A percentile compares a stretch with the other conserved stretches of the same genome.
phyloP scores from a whole-genome alignment of 179 eudicot species.

The Corrigiola litoralis region DNA sequence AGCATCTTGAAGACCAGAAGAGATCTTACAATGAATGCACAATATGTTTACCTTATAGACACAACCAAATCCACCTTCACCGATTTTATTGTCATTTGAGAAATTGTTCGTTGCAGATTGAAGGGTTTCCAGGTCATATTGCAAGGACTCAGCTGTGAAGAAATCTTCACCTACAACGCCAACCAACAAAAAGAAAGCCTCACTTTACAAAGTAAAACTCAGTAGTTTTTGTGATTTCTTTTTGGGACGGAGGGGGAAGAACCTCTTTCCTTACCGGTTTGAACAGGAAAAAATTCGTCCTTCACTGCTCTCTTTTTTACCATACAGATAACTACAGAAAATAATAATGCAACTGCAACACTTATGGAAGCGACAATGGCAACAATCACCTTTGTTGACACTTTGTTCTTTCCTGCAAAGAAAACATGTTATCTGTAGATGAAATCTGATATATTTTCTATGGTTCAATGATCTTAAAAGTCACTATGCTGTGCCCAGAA shows the following conservation, averaged over 20 bases:
- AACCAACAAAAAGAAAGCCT: neutral
- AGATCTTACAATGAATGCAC: too few relatives aligned
- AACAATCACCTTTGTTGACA: constrained; percentile 4
- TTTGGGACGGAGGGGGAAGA: neutral
- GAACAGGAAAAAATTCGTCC: too few relatives aligned
- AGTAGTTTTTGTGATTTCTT: neutral
- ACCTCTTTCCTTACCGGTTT: neutral
- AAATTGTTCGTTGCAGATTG: constrained; percentile 26
- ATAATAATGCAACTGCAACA: neutral
- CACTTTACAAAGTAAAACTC: too few relatives aligned
- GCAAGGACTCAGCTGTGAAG: constrained; percentile 15
- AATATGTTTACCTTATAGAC: constrained; percentile 26
- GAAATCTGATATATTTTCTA: too few relatives aligned
- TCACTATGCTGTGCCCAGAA: too few relatives aligned
- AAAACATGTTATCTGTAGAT: neutral
- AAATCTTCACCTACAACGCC: constrained; percentile 4
- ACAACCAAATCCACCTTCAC: constrained; percentile 36
- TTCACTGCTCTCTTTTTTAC: neutral
- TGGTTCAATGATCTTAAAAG: too few relatives aligned
- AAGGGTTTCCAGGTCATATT: constrained; percentile 21
- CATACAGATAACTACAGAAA: neutral
- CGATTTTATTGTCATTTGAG: constrained; percentile 20
- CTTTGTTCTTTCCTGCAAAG: constrained; percentile 3
- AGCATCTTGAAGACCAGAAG: too few relatives aligned
- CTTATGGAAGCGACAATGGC: neutral